Conservation (phyloP, 192 early-diverging fungal genomes). For the Coemansia sp. region DNA sequence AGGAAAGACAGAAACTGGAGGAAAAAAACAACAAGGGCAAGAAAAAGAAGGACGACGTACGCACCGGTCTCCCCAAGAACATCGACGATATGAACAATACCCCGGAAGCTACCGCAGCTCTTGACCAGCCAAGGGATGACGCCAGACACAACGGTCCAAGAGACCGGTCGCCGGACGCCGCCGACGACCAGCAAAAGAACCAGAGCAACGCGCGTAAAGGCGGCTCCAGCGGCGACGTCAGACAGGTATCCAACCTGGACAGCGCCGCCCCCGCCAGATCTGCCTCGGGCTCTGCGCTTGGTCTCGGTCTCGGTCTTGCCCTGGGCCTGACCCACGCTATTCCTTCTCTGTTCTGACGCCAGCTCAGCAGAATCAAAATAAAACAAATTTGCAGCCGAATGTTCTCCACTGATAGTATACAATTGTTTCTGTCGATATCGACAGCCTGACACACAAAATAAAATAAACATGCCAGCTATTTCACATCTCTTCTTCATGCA, state of each 20-base stretch:
- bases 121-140: background rate
- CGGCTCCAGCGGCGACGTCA: conserved; percentile 8
- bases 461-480: background rate
- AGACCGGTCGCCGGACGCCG: background rate
- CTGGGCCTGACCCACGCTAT: no score
- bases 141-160: background rate
- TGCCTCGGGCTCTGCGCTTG: background rate
- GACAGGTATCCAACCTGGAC: conserved; percentile 9
- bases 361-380: background rate
- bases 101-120: conserved; percentile 7
- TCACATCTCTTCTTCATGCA: no score
- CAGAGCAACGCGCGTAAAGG: background rate
- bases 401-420: background rate
- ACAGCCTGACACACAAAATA: no score
- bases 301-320: background rate
- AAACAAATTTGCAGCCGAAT: conserved; percentile 5
- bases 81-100: conserved; percentile 44
- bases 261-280: background rate
- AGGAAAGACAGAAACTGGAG: conserved; percentile 34
- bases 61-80: conserved; percentile 17
- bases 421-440: no score
- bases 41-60: conserved; percentile 17
- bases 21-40: conserved; percentile 36
- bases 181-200: background rate
- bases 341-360: background rate